phyloP scores from a whole-genome alignment of 257 asterid species.

The Plantago major region DNA sequence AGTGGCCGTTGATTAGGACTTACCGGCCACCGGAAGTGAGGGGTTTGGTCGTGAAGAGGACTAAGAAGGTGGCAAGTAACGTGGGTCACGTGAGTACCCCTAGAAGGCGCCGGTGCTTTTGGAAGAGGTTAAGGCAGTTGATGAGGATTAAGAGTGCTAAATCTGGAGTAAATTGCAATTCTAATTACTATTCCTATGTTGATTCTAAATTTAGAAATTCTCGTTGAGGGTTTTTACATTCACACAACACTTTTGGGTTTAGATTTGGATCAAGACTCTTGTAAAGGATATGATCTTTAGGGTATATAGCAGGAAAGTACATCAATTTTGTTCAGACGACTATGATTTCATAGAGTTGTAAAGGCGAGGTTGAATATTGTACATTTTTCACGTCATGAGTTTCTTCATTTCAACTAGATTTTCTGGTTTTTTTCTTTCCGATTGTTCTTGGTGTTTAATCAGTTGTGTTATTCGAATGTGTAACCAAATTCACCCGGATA shows the following conservation, averaged over 20 bases:
- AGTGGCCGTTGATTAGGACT: slow-evolving; percentile 86
- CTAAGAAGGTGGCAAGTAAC: slow-evolving; percentile 39
- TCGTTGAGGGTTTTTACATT: slow-evolving; percentile 20
- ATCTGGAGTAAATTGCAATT: slow-evolving; percentile 48
- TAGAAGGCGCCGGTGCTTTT: slow-evolving; percentile 58
- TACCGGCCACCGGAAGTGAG: slow-evolving; percentile 82
- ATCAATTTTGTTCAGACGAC: slow-evolving; percentile 30
- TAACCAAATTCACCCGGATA: too few species aligned
- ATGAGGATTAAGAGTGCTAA: slow-evolving; percentile 55
- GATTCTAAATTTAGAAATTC: slow-evolving; percentile 32
- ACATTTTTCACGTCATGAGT: not conserved
- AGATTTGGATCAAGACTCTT: not conserved
- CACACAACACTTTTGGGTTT: not conserved
- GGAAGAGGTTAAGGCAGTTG: slow-evolving; percentile 55
- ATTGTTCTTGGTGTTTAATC: too few species aligned
- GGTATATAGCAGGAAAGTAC: slow-evolving; percentile 22
- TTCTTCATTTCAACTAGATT: too few species aligned
- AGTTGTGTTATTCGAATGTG: too few species aligned
- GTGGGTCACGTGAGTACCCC: slow-evolving; percentile 45
- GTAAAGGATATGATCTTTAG: not conserved
- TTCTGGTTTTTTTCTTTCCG: too few species aligned
- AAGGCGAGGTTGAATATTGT: not conserved
- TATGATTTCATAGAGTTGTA: slow-evolving; percentile 10
- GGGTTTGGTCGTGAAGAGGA: slow-evolving; percentile 55
- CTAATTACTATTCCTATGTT: slow-evolving; percentile 52